Base-by-base conservation (phyloP, 2,329 filamentous ascomycete genomes). In the Fusarium nematophilum region DNA sequence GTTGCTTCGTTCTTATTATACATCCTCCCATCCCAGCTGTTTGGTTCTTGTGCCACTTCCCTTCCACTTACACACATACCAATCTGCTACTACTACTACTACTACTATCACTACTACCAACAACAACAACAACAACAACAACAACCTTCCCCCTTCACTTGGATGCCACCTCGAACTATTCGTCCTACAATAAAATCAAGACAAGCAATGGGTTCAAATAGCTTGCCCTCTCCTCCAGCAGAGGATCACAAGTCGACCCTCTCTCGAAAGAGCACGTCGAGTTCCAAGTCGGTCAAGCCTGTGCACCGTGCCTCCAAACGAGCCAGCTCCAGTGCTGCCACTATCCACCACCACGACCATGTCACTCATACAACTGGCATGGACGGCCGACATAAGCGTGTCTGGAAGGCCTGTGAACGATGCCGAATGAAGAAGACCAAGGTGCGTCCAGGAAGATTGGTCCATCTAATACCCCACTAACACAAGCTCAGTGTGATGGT, bases 351-450 rank as follows among this genome's bases (percentile, higher is more conserved):
- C 55, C 76, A 78, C 47, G 74, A 78, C 45, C 72, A 76, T 54
- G 53, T 72, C 36, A 57, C 70, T 34, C 69, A 75, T 48, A 67
- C 62, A 38, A 59, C 67, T 51, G 74, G 74, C 33, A 76, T 81
- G 62, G 85, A 87, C 62, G 81, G 80, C 40, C 79, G 85, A 59
- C 84, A 88, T 69, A 88, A 88, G 77, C 78, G 86, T 63, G 85
- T 88, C 49, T 88, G 85, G 85, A 88, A 88, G 71, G 86, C 86
- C 14, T 89, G 86, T 62, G 85, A 88, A 74, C 78, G 86, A 63
- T 89, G 86, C 77, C 78, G 86, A 62, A 88, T 88, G 84, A 89
- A 88, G 80, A 89, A 89, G 78, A 89, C 86, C 48, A 88, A 88
- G 85, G 85, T 86, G 74, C 43, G 57, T 57, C 36, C 40, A 15